Evolutionary conservation across 2,329 filamentous ascomycete species (phyloP).

Genomic region (Pyrenophora tritici-repentis): DNA sequence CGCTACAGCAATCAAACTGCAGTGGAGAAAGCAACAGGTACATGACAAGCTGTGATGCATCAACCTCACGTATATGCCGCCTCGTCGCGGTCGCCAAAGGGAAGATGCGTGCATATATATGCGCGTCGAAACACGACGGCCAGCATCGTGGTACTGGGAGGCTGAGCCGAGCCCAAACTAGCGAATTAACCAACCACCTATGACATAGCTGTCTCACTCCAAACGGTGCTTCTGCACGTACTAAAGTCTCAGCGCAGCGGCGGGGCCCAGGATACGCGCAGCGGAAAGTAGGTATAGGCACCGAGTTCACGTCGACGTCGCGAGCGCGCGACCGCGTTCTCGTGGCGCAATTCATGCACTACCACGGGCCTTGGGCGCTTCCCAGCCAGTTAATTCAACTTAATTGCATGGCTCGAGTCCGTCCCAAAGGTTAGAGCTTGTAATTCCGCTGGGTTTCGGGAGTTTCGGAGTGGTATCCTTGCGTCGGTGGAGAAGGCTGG

Average conservation of each 20-base stretch:
- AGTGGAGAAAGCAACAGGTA: too few species aligned
- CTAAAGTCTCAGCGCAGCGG: slow-evolving; percentile 7
- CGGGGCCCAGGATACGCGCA: slow-evolving; percentile 12
- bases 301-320: slow-evolving; percentile 6
- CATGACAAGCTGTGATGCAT: slow-evolving; percentile 5
- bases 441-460: not conserved
- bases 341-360: not conserved
- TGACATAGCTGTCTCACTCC: slow-evolving; percentile 1
- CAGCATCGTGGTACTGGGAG: slow-evolving; percentile 7
- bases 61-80: slow-evolving; percentile 28
- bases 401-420: not conserved
- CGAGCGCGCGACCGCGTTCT: slow-evolving; percentile 6
- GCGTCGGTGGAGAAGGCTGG: slow-evolving; percentile 20
- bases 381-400: slow-evolving; percentile 11
- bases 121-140: slow-evolving; percentile 29
- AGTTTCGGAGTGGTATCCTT: slow-evolving; percentile 10
- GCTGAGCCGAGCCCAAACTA: not conserved
- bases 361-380: too few species aligned
- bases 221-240: slow-evolving; percentile 1
- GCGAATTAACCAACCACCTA: slow-evolving; percentile 2
- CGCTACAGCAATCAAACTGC: too few species aligned
- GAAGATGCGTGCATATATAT: slow-evolving; percentile 17
- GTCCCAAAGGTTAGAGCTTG: not conserved
- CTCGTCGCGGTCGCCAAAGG: slow-evolving; percentile 29
- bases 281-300: slow-evolving; percentile 1